Evolutionary conservation across 805 yeast species (phyloP), one percentile per base, ranked within the genome.

Genomic region (Candida xyloterini): DNA sequence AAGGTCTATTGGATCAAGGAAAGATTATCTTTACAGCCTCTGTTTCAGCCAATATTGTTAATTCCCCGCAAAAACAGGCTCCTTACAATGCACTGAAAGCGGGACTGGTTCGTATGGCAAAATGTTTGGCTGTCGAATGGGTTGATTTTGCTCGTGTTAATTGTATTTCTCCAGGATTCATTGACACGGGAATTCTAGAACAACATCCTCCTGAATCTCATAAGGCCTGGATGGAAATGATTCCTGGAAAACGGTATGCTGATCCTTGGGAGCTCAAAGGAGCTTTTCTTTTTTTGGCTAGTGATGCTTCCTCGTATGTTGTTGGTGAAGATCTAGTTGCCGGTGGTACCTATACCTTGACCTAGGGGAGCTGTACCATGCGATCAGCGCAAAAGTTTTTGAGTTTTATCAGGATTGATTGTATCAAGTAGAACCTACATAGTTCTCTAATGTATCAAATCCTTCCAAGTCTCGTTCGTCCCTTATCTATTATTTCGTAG

Each of bases 1-100:
- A 23, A 10, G 25, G 25, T 5, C 9, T 4, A 10, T 23, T 23
- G 25, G 25, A 23, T 7, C 25, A 23, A 7, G 25, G 25, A 5
- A 23, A 11, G 5, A 57, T 74, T 44, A 65, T 74, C 40, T 68
- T 73, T 59, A 74, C 79, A 11, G 78, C 76, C 4, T 73, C 78
- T 15, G 73, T 74, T 77, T 70, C 76, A 10, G 78, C 71, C 8
- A 76, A 71, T 57, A 73, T 74, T 47, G 74, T 71, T 46, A 74
- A 74, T 47, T 71, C 68, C 33, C 79, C 79, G 31, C 67, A 71
- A 48, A 61, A 66, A 47, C 78, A 73, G 50, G 69, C 76, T 33
- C 68, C 69, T 27, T 72, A 72, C 55, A 72, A 71, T 47, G 68
- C 70, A 27, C 70, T 74, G 39, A 72, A 72, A 55, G 76, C 77